These are phyloP conservation scores for Mycena indigotica DNA, from an alignment of 768 basidiomycete genomes.

Conservation along the genomic window DNA sequence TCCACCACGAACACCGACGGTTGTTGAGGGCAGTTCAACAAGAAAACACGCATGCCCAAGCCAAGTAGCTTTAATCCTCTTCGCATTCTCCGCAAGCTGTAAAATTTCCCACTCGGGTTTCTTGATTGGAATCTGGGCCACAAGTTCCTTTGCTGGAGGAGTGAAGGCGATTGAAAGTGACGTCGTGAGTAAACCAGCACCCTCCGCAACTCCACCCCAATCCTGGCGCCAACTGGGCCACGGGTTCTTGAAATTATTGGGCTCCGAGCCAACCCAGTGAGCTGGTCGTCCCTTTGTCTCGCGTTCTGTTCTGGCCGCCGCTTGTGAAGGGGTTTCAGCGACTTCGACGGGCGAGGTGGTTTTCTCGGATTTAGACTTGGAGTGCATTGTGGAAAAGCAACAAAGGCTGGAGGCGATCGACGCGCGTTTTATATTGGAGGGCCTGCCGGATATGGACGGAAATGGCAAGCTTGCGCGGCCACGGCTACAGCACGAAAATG, in stretches of 20 bases:
- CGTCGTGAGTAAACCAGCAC: not conserved
- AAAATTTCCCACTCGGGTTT: conserved; percentile 40
- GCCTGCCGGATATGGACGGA: not conserved
- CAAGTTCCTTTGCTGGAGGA: conserved; percentile 14
- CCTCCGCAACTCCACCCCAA: not conserved
- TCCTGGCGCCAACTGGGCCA: not conserved
- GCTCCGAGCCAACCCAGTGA: not conserved
- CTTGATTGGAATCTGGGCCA: conserved; percentile 34
- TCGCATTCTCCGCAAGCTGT: conserved; percentile 24
- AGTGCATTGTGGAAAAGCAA: not conserved
- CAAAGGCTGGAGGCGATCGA: not conserved
- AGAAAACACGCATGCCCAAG: conserved; percentile 59
- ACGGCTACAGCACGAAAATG: no score
- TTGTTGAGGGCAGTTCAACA: conserved; percentile 47
- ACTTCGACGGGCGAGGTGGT: not conserved
- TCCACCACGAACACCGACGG: conserved; percentile 37
- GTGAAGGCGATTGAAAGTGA: not conserved
- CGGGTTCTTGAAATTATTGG: conserved; percentile 1
- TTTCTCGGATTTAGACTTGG: not conserved
- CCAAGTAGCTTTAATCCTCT: conserved; percentile 55
- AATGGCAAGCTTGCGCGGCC: not conserved
- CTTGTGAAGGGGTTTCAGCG: not conserved
- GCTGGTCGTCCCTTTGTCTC: not conserved
- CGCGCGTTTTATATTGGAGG: not conserved
- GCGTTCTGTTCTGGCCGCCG: not conserved